These are phyloP conservation scores for Asterochloris sp. DNA, from an alignment of 139 green algal species.

Conservation along the genomic window DNA sequence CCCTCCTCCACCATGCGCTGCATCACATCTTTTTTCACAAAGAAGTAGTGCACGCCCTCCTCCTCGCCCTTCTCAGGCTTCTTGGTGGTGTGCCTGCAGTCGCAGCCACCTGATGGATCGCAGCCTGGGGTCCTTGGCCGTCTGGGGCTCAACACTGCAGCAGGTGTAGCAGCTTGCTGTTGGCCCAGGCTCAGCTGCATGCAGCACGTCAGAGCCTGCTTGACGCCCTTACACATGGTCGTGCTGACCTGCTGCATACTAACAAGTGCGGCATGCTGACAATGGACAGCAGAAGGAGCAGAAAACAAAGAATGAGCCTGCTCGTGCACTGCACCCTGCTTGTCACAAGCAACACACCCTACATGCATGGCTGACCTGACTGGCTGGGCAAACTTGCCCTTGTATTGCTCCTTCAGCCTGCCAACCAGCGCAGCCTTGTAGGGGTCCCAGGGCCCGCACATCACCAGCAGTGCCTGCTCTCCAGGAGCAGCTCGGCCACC, in stretches of 20 bases:
- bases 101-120: not conserved
- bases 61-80: conserved; percentile 31
- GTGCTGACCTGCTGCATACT: too few relatives aligned
- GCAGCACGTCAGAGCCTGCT: too few relatives aligned
- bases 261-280: too few relatives aligned
- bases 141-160: too few relatives aligned
- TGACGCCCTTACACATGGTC: too few relatives aligned
- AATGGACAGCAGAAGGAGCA: too few relatives aligned
- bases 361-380: not conserved
- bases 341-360: not conserved
- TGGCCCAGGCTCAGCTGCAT: too few relatives aligned
- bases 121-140: too few relatives aligned
- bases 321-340: not conserved
- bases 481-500: too few relatives aligned
- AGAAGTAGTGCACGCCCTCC: conserved; percentile 32
- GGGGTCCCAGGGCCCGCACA: not conserved
- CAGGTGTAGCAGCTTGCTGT: too few relatives aligned
- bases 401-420: not conserved
- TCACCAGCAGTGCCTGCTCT: not conserved
- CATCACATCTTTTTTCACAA: conserved; percentile 30
- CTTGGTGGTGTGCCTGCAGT: conserved; percentile 26
- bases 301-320: too few relatives aligned
- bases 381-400: not conserved
- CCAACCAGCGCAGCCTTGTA: not conserved
- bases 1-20: conserved; percentile 27